Evolutionary conservation across 257 asterid species (phyloP).

Genomic region (Capsicum rhomboideum): DNA sequence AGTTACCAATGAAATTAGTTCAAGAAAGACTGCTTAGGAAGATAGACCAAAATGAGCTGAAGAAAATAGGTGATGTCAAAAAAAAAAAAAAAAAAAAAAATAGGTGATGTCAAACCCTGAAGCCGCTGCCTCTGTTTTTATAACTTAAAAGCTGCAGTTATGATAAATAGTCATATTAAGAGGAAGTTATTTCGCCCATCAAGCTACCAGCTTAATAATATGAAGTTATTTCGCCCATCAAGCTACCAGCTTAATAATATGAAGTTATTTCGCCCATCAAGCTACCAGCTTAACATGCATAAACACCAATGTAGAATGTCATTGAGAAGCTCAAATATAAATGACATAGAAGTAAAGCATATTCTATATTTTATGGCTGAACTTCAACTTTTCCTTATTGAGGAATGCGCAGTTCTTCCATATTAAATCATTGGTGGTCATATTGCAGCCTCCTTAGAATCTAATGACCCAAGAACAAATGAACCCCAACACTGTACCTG

Average conservation of each 20-base stretch:
- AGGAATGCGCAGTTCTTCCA: neutral
- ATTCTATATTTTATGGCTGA: neutral
- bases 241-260: neutral
- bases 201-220: neutral
- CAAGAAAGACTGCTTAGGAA: neutral
- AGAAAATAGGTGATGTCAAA: neutral
- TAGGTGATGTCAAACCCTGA: neutral
- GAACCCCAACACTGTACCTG: constrained; percentile 38
- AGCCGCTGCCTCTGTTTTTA: neutral
- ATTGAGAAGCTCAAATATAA: neutral
- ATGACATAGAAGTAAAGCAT: neutral
- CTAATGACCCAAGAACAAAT: neutral
- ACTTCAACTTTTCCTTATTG: neutral
- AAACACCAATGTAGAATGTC: neutral
- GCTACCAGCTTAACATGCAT: neutral
- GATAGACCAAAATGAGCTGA: neutral
- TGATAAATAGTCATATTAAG: neutral
- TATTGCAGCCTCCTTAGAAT: neutral
- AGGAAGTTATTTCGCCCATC: neutral
- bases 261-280: neutral
- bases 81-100: too few species aligned
- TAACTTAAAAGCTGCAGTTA: neutral
- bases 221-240: too few species aligned
- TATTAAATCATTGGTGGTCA: neutral
- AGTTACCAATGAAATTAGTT: neutral